Conservation (phyloP, 805 yeast species). For the Sugiyamaella floridensis region DNA sequence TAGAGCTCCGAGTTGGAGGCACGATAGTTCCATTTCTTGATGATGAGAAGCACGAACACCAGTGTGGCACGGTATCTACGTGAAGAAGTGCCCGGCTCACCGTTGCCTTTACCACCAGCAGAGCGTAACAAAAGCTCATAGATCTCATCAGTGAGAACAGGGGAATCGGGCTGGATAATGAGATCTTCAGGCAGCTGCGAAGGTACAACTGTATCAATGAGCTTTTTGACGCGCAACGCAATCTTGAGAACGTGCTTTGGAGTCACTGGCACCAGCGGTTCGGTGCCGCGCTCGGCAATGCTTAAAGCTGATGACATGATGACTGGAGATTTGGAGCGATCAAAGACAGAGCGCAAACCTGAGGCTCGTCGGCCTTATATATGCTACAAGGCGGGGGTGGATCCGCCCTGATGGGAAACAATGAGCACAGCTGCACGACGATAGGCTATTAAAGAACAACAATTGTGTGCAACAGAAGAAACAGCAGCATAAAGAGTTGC, state of each 20-base stretch:
- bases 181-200: constrained; percentile 47
- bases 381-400: neutral
- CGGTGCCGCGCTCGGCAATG: neutral
- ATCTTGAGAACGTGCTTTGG: constrained; percentile 31
- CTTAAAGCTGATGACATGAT: neutral
- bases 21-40: constrained; percentile 70
- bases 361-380: neutral
- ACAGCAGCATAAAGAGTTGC: no score
- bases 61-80: constrained; percentile 59
- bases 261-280: constrained; percentile 11
- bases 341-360: neutral
- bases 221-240: constrained; percentile 62
- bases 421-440: no score
- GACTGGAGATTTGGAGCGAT: neutral
- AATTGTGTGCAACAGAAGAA: no score
- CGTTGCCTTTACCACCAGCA: constrained; percentile 73
- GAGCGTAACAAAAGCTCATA: constrained; percentile 58
- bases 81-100: constrained; percentile 46
- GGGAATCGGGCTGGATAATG: constrained; percentile 50
- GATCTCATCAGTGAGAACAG: constrained; percentile 52
- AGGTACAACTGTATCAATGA: constrained; percentile 69
- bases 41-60: constrained; percentile 64
- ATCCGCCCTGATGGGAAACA: no score
- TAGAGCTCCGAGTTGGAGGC: constrained; percentile 54
- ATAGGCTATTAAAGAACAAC: no score